A percentile compares a stretch with the other conserved stretches of the same genome.
These are phyloP conservation scores for Ogataea corticis DNA, from an alignment of 805 yeast genomes.

Conservation along the genomic window DNA sequence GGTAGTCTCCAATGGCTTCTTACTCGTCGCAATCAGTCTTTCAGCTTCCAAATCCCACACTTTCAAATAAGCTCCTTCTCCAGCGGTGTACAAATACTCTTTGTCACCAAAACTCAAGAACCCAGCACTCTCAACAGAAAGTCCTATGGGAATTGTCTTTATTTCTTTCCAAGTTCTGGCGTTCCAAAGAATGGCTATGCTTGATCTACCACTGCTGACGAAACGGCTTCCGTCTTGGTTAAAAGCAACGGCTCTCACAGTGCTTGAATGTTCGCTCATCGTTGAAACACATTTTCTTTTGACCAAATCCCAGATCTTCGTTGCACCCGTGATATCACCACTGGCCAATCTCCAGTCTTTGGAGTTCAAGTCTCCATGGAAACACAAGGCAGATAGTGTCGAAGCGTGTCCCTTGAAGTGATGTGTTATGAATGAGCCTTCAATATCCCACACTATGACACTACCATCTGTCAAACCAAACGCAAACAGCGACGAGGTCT, in stretches of 20 bases:
- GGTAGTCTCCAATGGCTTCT: constrained; percentile 52
- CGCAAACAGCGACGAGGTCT: constrained; percentile 82
- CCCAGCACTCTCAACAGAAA: constrained; percentile 72
- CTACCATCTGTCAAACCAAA: constrained; percentile 96
- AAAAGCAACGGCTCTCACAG: constrained; percentile 84
- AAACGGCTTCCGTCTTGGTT: constrained; percentile 51
- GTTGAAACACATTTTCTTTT: constrained; percentile 66
- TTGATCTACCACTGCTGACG: constrained; percentile 88
- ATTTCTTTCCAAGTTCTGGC: constrained; percentile 52
- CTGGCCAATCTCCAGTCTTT: constrained; percentile 77
- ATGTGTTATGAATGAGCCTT: constrained; percentile 85
- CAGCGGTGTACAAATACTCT: constrained; percentile 66
- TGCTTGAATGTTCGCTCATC: constrained; percentile 73
- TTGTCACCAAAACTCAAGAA: constrained; percentile 41
- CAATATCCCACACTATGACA: constrained; percentile 89
- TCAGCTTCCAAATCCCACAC: constrained; percentile 61
- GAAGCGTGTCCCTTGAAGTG: constrained; percentile 92
- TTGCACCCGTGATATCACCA: constrained; percentile 60
- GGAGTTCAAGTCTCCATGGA: constrained; percentile 71
- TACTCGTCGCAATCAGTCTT: constrained; percentile 43
- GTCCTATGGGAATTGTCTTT: constrained; percentile 70
- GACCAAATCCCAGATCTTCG: constrained; percentile 64
- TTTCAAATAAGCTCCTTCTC: constrained; percentile 68
- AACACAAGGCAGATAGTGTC: constrained; percentile 70
- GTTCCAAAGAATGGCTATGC: constrained; percentile 62